These are phyloP conservation scores for Entrophospora sp. DNA, from an alignment of 192 early-diverging fungal species.

Conservation along the genomic window DNA sequence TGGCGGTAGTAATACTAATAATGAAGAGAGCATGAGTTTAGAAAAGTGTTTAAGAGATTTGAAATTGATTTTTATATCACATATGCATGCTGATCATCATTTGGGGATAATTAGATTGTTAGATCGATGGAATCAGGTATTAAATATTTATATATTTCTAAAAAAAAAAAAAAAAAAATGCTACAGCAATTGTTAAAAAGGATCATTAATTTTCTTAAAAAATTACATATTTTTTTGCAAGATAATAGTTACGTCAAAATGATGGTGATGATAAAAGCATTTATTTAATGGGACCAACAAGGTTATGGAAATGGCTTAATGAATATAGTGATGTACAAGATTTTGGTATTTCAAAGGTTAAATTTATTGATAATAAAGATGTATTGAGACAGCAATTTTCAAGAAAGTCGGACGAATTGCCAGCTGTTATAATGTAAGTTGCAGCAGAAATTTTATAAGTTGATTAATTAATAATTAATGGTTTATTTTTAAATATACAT, in stretches of 20 bases:
- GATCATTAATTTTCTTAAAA: too few relatives aligned
- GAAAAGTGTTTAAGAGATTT: slow-evolving; percentile 49
- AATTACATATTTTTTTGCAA: background rate
- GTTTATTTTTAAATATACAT: background rate
- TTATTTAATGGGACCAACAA: slow-evolving; percentile 41
- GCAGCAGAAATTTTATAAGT: too few relatives aligned
- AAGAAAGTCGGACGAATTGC: too few relatives aligned
- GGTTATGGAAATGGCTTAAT: slow-evolving; percentile 49
- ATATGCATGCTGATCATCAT: slow-evolving; percentile 98
- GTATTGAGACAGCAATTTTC: slow-evolving; percentile 34
- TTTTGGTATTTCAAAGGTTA: slow-evolving; percentile 45
- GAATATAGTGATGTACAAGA: slow-evolving; percentile 64
- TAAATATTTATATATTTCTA: background rate
- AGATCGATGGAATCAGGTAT: slow-evolving; percentile 57
- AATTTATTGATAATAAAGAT: slow-evolving; percentile 44
- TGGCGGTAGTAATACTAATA: slow-evolving; percentile 21
- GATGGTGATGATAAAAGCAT: slow-evolving; percentile 1
- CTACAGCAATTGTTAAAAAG: too few relatives aligned
- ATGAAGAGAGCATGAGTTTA: slow-evolving; percentile 29
- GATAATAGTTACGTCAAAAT: slow-evolving; percentile 14
- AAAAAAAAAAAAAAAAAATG: too few relatives aligned
- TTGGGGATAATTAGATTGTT: slow-evolving; percentile 74
- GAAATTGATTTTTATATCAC: slow-evolving; percentile 79
- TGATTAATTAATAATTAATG: background rate
- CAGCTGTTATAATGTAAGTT: too few relatives aligned